Conservation (phyloP, 2,329 filamentous ascomycete species). For the Dothidotthia symphoricarpi region DNA sequence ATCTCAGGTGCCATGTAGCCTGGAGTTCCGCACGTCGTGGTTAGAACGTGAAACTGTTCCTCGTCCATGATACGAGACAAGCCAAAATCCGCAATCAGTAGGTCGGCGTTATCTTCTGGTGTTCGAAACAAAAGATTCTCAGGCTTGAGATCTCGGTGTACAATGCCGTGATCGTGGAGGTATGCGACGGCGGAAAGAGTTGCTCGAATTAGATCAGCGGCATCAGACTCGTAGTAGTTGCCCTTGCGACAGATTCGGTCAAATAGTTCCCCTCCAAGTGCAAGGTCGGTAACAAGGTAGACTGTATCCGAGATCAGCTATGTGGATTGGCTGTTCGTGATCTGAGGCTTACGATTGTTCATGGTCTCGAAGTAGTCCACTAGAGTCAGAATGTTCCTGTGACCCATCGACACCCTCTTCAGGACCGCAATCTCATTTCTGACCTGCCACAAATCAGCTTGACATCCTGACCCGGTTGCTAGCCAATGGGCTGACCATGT, state of each 20-base stretch:
- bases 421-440: conserved; percentile 97
- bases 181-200: conserved; percentile 97
- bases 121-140: conserved; percentile 97
- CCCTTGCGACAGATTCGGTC: conserved; percentile 98
- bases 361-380: conserved; percentile 99
- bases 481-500: conserved; percentile 69
- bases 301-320: conserved; percentile 49
- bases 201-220: conserved; percentile 89
- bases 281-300: conserved; percentile 95
- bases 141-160: conserved; percentile 95
- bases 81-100: conserved; percentile 96
- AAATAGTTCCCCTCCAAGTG: conserved; percentile 93
- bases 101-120: conserved; percentile 94
- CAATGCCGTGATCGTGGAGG: conserved; percentile 96
- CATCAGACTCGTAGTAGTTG: conserved; percentile 96
- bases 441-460: conserved; percentile 57
- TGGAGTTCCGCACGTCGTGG: conserved; percentile 94
- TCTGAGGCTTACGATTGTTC: conserved; percentile 73
- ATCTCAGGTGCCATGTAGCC: conserved; percentile 99
- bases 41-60: conserved; percentile 95
- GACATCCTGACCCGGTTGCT: neutral
- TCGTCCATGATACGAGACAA: conserved; percentile 98
- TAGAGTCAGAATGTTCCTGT: conserved; percentile 95
- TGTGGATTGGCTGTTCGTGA: neutral
- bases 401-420: conserved; percentile 97